phyloP scores from a whole-genome alignment of 306 rosid species.

The Sechiopsis laciniata region DNA sequence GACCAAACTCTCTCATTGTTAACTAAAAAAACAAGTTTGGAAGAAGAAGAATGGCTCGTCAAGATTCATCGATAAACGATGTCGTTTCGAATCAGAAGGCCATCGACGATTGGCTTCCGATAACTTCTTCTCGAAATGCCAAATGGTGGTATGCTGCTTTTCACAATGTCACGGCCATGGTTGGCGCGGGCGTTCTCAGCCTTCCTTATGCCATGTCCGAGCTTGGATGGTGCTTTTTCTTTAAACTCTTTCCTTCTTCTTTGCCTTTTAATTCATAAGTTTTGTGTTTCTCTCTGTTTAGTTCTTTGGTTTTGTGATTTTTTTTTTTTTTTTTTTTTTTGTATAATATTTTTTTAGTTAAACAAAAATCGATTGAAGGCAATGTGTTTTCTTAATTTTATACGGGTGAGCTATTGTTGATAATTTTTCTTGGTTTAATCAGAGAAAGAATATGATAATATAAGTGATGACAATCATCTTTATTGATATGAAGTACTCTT shows the following conservation, averaged over 20 bases:
- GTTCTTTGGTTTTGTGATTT: not conserved
- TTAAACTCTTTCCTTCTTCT: not conserved
- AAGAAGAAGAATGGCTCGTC: conserved; percentile 8
- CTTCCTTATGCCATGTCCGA: conserved; percentile 80
- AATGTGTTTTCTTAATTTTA: too few relatives aligned
- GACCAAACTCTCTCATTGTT: not conserved
- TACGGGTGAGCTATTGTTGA: too few relatives aligned
- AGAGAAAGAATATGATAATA: too few relatives aligned
- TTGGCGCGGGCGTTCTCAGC: conserved; percentile 86
- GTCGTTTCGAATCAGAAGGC: conserved; percentile 14
- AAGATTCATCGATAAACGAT: not conserved
- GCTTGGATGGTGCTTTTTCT: conserved; percentile 57
- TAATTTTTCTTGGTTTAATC: too few relatives aligned
- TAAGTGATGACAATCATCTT: too few relatives aligned
- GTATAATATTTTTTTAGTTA: too few relatives aligned
- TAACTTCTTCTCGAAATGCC: conserved; percentile 67
- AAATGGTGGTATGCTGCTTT: conserved; percentile 95
- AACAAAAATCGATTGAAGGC: too few relatives aligned
- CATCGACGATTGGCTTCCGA: conserved; percentile 75
- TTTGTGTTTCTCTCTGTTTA: too few relatives aligned
- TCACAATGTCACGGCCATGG: conserved; percentile 94
- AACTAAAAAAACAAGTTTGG: too few relatives aligned
- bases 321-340: too few relatives aligned
- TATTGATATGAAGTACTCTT: too few relatives aligned
- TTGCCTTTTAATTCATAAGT: not conserved